These are phyloP conservation scores for Angophora floribunda DNA, from an alignment of 345 rosid genomes.

Conservation along the genomic window DNA sequence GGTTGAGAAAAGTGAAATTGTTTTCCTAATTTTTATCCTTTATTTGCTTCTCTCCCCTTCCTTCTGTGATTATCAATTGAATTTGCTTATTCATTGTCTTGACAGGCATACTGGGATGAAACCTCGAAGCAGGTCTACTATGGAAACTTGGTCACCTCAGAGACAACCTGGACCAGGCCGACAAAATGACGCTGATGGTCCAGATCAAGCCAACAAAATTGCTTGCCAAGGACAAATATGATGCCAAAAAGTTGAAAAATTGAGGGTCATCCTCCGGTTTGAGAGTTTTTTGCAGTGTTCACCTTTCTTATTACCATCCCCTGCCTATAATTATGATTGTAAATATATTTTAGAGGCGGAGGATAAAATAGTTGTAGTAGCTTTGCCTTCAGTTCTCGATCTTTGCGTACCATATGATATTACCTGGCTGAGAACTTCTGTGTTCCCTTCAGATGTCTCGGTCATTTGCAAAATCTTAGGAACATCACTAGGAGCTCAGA, in stretches of 20 bases:
- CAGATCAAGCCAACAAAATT: background rate
- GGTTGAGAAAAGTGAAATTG: background rate
- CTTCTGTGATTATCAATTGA: background rate
- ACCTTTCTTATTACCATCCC: background rate
- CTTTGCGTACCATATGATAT: background rate
- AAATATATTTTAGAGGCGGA: background rate
- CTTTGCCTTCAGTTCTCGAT: background rate
- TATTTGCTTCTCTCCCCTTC: background rate
- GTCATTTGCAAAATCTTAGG: background rate
- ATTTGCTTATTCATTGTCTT: background rate
- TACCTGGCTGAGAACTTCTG: background rate
- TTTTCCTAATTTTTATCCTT: background rate
- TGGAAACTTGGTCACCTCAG: constrained; percentile 42
- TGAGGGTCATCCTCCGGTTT: background rate
- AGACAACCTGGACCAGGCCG: constrained; percentile 63
- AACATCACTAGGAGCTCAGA: background rate
- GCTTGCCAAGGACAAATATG: background rate
- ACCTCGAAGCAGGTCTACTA: constrained; percentile 50
- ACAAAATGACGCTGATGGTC: constrained; percentile 3
- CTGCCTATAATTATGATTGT: background rate
- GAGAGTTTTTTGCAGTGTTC: background rate
- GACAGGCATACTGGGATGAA: constrained; percentile 55
- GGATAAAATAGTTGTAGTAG: background rate
- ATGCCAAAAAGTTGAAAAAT: background rate
- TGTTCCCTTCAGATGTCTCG: background rate